These are phyloP conservation scores for Mycosphaerella arachidis DNA, from an alignment of 2,329 filamentous ascomycete genomes.

Conservation along the genomic window DNA sequence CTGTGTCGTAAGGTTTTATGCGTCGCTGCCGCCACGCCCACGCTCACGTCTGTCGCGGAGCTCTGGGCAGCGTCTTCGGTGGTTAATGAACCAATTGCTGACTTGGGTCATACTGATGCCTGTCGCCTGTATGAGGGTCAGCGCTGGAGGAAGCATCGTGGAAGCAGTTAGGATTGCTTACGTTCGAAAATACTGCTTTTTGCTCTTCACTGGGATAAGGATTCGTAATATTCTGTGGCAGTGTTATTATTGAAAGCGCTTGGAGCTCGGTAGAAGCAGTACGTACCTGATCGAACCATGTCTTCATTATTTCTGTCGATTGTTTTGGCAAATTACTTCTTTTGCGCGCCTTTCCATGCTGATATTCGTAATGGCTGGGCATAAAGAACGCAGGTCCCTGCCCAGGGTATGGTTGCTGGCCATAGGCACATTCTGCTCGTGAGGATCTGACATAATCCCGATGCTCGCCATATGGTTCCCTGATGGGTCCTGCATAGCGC, in stretches of 20 bases:
- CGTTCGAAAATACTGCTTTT: conserved; percentile 33
- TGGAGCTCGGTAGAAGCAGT: background rate
- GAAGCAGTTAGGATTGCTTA: conserved; percentile 14
- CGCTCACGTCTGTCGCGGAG: conserved; percentile 35
- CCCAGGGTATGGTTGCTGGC: conserved; percentile 19
- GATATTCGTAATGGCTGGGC: conserved; percentile 35
- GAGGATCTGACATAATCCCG: conserved; percentile 16
- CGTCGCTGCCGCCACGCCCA: conserved; percentile 18
- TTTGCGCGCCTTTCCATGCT: conserved; percentile 35
- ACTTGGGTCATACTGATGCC: conserved; percentile 39
- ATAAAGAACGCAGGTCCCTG: conserved; percentile 27
- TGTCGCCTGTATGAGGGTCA: conserved; percentile 24
- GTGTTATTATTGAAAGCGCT: conserved; percentile 1
- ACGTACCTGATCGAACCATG: conserved; percentile 36
- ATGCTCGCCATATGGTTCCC: conserved; percentile 14
- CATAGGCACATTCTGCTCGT: conserved; percentile 15
- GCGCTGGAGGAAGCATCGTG: background rate
- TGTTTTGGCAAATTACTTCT: conserved; percentile 37
- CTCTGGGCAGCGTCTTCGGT: conserved; percentile 36
- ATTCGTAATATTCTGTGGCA: conserved; percentile 33
- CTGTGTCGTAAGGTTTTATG: background rate
- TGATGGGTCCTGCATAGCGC: conserved; percentile 8
- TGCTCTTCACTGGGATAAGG: conserved; percentile 38
- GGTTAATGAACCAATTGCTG: conserved; percentile 40
- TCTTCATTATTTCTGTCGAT: conserved; percentile 38